Percentiles rank a stretch among this genome's conserved stretches.
Evolutionary conservation across 2,329 filamentous ascomycete species (phyloP).

Genomic region (Byssochlamys sp.): DNA sequence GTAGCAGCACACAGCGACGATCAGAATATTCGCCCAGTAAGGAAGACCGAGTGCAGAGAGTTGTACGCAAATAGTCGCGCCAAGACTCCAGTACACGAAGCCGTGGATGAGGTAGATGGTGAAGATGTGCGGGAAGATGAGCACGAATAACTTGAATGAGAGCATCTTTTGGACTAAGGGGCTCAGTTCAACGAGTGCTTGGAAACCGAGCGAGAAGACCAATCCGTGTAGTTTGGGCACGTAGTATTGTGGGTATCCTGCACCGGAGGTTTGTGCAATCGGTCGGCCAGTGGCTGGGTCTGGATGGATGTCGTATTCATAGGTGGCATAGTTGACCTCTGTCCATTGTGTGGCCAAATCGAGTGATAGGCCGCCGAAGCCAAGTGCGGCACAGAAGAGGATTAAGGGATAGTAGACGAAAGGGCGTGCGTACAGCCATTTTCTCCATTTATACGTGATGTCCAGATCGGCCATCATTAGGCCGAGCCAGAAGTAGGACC

Average conservation of each 20-base stretch:
- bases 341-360: constrained; percentile 29
- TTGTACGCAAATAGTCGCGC: constrained; percentile 13
- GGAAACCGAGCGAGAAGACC: constrained; percentile 28
- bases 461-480: constrained; percentile 39
- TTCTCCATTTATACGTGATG: constrained; percentile 37
- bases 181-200: constrained; percentile 26
- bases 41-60: constrained; percentile 11
- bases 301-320: constrained; percentile 37
- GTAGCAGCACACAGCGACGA: constrained; percentile 13
- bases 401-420: constrained; percentile 30
- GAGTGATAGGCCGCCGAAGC: constrained; percentile 24
- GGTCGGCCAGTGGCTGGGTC: constrained; percentile 30
- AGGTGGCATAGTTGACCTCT: constrained; percentile 28
- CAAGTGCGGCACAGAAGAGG: constrained; percentile 19
- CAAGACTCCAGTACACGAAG: constrained; percentile 23
- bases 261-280: constrained; percentile 22
- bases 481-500: constrained; percentile 38
- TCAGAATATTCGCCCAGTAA: constrained; percentile 15
- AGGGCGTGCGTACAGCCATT: constrained; percentile 26
- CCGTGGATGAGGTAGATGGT: constrained; percentile 43
- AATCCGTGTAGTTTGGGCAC: constrained; percentile 37
- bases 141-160: constrained; percentile 29
- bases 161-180: constrained; percentile 34
- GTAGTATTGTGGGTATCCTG: constrained; percentile 36
- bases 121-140: constrained; percentile 41